These are phyloP conservation scores for Trichosanthes truncata DNA, from an alignment of 306 rosid species.

Conservation along the genomic window DNA sequence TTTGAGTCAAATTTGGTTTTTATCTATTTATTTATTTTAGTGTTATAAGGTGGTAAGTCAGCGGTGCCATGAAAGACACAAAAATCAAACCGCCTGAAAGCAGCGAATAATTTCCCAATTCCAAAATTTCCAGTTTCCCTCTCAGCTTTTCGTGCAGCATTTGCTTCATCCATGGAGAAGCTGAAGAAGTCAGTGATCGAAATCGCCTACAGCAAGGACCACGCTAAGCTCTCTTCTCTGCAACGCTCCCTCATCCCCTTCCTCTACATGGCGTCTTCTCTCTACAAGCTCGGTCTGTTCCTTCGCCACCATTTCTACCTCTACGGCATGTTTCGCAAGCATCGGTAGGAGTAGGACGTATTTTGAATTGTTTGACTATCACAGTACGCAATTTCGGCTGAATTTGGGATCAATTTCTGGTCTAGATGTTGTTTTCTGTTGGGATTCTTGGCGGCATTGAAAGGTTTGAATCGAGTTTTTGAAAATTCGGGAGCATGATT, in stretches of 20 bases:
- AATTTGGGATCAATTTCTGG: not conserved
- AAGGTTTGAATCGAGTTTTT: not conserved
- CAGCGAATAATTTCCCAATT: no score
- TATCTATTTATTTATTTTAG: no score
- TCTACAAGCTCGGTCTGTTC: conserved; percentile 52
- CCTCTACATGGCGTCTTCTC: conserved; percentile 48
- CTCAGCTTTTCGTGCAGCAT: not conserved
- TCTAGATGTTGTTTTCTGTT: not conserved
- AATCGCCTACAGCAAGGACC: conserved; percentile 50
- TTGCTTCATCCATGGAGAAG: conserved; percentile 39
- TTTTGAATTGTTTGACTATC: not conserved
- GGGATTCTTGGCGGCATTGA: not conserved
- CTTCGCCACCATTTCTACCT: conserved; percentile 53
- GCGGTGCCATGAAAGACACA: no score
- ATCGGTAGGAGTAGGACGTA: conserved; percentile 27
- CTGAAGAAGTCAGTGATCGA: conserved; percentile 41
- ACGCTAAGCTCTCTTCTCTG: conserved; percentile 32
- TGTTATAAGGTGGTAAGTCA: no score
- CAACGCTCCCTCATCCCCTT: conserved; percentile 47
- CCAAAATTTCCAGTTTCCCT: not conserved
- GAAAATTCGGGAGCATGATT: not conserved
- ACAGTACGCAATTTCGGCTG: not conserved
- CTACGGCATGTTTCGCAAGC: conserved; percentile 27
- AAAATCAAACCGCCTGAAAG: no score
- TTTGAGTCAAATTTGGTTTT: no score